Percentiles rank a stretch among this genome's conserved stretches.
Conservation (phyloP, 2,329 filamentous ascomycete genomes). For the Bretziella fagacearum region DNA sequence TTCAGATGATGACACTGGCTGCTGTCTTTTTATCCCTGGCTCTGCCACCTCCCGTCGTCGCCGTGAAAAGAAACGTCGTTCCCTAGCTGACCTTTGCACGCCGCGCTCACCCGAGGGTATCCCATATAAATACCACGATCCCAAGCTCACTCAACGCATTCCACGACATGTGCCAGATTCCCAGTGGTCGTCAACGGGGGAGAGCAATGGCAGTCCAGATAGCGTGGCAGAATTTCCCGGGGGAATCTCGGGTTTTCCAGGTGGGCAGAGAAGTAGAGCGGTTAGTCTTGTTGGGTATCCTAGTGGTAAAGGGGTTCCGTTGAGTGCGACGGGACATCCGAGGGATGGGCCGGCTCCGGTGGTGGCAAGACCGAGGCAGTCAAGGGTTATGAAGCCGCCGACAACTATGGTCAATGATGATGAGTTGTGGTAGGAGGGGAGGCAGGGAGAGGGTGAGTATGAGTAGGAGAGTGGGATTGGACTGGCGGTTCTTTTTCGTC, state of each 20-base stretch:
- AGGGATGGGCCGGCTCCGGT: constrained; percentile 8
- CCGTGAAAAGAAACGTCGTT: constrained; percentile 14
- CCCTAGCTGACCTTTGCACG: constrained; percentile 8
- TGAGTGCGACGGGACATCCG: constrained; percentile 7
- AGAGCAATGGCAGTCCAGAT: not conserved
- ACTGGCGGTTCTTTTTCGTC: not conserved
- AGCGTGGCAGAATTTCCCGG: not conserved
- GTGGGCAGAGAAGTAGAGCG: not conserved
- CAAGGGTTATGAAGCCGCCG: constrained; percentile 5
- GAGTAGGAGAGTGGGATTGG: not conserved
- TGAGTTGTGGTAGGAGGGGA: constrained; percentile 14
- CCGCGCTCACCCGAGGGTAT: constrained; percentile 8
- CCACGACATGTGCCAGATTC: not conserved
- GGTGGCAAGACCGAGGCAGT: constrained; percentile 4
- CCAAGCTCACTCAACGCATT: not conserved
- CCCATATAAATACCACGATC: constrained; percentile 12
- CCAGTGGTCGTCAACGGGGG: not conserved
- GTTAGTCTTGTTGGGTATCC: not conserved
- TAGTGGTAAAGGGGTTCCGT: constrained; percentile 2
- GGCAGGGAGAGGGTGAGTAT: not conserved
- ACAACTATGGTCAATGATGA: constrained; percentile 14
- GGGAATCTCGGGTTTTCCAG: not conserved
- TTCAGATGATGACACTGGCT: constrained; percentile 1
- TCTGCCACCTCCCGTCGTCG: constrained; percentile 1
- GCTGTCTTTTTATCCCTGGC: not conserved